Base-by-base conservation (phyloP, 768 basidiomycete species). In the Xerocomus spinulosus region DNA sequence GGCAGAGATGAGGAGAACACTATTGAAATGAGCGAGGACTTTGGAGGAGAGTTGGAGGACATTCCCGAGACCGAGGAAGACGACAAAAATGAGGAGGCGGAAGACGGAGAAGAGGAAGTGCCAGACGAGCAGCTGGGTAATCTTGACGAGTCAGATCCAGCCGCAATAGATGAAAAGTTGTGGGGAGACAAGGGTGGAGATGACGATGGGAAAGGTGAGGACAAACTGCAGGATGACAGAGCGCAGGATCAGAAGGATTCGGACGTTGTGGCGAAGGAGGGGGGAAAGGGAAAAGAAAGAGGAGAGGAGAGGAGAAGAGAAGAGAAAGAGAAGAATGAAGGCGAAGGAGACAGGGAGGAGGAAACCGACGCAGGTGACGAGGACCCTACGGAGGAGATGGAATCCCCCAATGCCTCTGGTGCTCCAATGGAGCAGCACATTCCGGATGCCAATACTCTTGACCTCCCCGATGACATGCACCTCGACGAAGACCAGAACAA, bases 111-210 rank as follows among this genome's bases (percentile, higher is more conserved):
- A 2, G 79, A 78, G 15, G 71, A 72, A 5, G 78, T 73, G 17
- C 79, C 80, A 15, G 93, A 98, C 35, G 94, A 98, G 54, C 82
- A 83, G 52, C 63, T 94, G 25, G 92, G 82, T 7, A 78, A 92
- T 42, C 70, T 98, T 26, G 92, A 95, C 68, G 78, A 82, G 2
- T 72, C 78, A 15, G 95, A 97, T 68, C 86, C 90, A 9, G 75
- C 81, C 21, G 83, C 85, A 0, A 79, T 96, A 14, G 95, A 98
- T 61, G 95, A 99, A 70, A 97, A 98, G 71, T 73, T 99, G 55
- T 98, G 96, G 95, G 92, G 88, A 17, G 89, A 94, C 53, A 86
- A 95, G 56, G 67, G 73, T 42, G 79, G 79, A 12, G 75, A 80
- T 4, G 73, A 78, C 23, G 75, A 81, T n/a, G 40, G 45, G 42